Base-by-base conservation (phyloP, 768 basidiomycete genomes). In the Gelatoporia subvermispora region DNA sequence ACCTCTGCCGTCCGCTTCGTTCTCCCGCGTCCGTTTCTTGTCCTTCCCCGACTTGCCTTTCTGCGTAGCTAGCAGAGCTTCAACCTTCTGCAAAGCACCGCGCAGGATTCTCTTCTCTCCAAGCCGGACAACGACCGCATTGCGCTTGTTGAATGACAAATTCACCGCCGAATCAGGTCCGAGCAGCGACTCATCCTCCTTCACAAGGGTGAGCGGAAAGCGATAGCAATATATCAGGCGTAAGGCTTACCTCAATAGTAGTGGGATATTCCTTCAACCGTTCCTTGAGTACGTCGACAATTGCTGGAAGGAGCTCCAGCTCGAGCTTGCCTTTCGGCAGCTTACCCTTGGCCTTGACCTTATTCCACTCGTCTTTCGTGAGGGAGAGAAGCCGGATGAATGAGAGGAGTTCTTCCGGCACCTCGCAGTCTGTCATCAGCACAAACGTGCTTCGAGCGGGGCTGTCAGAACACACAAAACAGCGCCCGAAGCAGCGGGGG, bases 51-150 rank as follows among this genome's bases (percentile, higher is more conserved):
- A 31, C 17, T 37, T 9, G 16, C 25, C 34, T 0, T 37, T 4
- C 4, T 35, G 2, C 1, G 22, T 15, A 13, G 21, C 41, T 7
- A 47, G 40, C 36, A 47, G 31, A 3, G 20, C 23, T 7, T 54
- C 48, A 4, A 48, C 35, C 22, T 50, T 35, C 9, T 50, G 35
- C 38, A 69, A 55, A 0, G 65, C 51, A 1, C 53, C 56, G 2
- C 57, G 60, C 46, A 93, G 58, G 11, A 93, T 81, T 20, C 76
- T 68, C 67, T 92, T 92, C 69, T 94, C 92, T 3, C 88, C 88
- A 9, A 89, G 62, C 31, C 92, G 76, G 11, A 93, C 88, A 40
- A 87, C 67, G 8, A 84, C 60, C 1, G 92, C 91, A 49, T 82
- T 72, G 50, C 70, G 71, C 57, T 72, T 76, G 55, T 81, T 79